These are phyloP conservation scores for Penicillium sp. DNA, from an alignment of 2,329 filamentous ascomycete species.

Conservation along the genomic window DNA sequence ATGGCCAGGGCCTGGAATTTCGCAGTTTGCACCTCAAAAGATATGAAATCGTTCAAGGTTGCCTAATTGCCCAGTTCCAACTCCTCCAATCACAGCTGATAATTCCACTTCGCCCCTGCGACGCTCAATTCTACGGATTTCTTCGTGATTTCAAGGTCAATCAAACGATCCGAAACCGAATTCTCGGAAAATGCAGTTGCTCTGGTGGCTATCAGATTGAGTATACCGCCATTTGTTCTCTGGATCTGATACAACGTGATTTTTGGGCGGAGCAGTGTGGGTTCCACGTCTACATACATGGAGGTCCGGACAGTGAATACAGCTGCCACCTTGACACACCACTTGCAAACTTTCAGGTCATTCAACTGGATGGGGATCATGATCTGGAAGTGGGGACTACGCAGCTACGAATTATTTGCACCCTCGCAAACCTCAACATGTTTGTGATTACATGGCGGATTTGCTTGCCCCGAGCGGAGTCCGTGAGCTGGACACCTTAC, in stretches of 20 bases:
- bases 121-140: slow-evolving; percentile 23
- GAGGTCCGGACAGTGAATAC: slow-evolving; percentile 25
- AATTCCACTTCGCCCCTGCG: slow-evolving; percentile 24
- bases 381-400: slow-evolving; percentile 13
- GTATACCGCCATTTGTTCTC: slow-evolving; percentile 26
- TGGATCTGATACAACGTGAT: slow-evolving; percentile 23
- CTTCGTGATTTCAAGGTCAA: slow-evolving; percentile 26
- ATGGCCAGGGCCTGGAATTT: slow-evolving; percentile 24
- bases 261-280: slow-evolving; percentile 29
- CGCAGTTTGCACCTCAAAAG: slow-evolving; percentile 23
- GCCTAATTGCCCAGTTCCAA: slow-evolving; percentile 27
- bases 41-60: slow-evolving; percentile 23
- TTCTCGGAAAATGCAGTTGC: neutral
- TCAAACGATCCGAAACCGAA: slow-evolving; percentile 6
- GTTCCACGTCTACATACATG: slow-evolving; percentile 24
- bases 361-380: slow-evolving; percentile 13
- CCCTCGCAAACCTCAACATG: slow-evolving; percentile 17
- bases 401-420: slow-evolving; percentile 20
- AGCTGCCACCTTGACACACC: slow-evolving; percentile 13
- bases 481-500: slow-evolving; percentile 23
- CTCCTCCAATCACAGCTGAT: slow-evolving; percentile 16
- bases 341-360: slow-evolving; percentile 9
- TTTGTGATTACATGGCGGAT: slow-evolving; percentile 25
- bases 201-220: slow-evolving; percentile 3
- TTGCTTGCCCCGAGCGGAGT: slow-evolving; percentile 7